Percentiles rank a stretch among this genome's conserved stretches.
phyloP scores from a whole-genome alignment of 2,329 filamentous ascomycete genomes.

The Dryadomyces quercivorus region DNA sequence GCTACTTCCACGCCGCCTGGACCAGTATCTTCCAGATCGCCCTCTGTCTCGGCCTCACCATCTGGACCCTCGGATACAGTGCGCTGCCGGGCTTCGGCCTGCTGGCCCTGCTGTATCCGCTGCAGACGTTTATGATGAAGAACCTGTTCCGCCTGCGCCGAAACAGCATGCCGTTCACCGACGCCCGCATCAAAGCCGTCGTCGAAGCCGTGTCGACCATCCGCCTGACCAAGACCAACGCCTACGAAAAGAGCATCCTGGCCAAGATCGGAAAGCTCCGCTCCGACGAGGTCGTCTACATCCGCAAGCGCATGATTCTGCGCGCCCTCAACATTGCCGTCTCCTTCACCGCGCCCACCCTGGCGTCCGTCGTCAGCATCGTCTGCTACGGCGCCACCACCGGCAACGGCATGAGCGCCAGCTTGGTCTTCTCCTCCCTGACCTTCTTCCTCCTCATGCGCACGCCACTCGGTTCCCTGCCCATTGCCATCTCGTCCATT shows the following conservation, averaged over 20 bases:
- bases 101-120: constrained; percentile 14
- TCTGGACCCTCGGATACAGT: constrained; percentile 16
- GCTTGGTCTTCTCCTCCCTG: constrained; percentile 13
- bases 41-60: constrained; percentile 15
- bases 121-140: constrained; percentile 14
- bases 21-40: constrained; percentile 20
- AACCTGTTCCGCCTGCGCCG: constrained; percentile 14
- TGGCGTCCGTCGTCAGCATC: constrained; percentile 15
- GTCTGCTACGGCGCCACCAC: constrained; percentile 11
- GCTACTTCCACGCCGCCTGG: constrained; percentile 20
- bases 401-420: constrained; percentile 7
- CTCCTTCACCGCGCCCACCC: constrained; percentile 15
- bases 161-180: constrained; percentile 16
- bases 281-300: constrained; percentile 14
- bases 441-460: constrained; percentile 16
- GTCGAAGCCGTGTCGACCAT: constrained; percentile 16
- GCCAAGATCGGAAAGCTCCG: constrained; percentile 14
- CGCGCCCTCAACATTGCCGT: constrained; percentile 15
- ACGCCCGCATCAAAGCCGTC: constrained; percentile 15
- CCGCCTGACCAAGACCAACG: constrained; percentile 17
- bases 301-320: constrained; percentile 16
- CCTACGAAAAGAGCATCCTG: constrained; percentile 15
- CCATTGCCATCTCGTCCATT: constrained; percentile 14
- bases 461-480: constrained; percentile 13
- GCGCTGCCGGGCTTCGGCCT: constrained; percentile 16